Evolutionary conservation across 805 yeast genomes (phyloP).

Genomic region (Lachancea thermotolerans): DNA sequence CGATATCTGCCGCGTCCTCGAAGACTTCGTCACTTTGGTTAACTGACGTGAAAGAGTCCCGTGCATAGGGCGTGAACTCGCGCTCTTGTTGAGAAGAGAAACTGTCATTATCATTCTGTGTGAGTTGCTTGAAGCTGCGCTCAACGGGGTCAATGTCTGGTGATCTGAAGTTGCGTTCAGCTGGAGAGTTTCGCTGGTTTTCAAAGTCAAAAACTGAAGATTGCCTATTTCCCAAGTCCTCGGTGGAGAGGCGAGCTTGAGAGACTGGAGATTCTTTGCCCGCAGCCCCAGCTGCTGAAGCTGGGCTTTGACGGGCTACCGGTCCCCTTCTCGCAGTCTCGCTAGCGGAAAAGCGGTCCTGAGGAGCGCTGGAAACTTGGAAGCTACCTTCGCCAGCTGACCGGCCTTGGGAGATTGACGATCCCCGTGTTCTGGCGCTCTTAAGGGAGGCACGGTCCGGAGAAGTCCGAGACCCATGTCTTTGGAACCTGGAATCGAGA

Average conservation of each 20-base stretch:
- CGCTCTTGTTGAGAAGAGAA: background rate
- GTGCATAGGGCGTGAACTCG: background rate
- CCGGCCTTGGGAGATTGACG: no score
- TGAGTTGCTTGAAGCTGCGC: conserved; percentile 27
- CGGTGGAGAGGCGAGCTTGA: background rate
- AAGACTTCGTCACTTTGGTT: conserved; percentile 1
- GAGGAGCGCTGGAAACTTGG: no score
- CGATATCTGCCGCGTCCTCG: conserved; percentile 1
- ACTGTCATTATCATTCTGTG: conserved; percentile 13
- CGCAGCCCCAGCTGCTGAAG: no score
- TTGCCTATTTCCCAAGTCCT: background rate
- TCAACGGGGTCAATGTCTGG: conserved; percentile 23
- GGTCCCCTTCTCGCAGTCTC: no score
- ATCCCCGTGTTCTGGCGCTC: no score
- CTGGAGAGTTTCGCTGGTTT: background rate
- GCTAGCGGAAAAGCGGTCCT: no score
- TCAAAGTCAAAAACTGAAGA: conserved; percentile 8
- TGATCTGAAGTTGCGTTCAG: background rate
- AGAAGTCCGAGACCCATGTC: no score
- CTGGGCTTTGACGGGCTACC: no score
- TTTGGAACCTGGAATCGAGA: no score
- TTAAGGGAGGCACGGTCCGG: no score
- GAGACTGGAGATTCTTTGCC: background rate
- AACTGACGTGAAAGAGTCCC: conserved; percentile 1
- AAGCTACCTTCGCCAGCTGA: no score